Evolutionary conservation across 257 asterid genomes (phyloP).

Genomic region (Nicotiana knightiana): DNA sequence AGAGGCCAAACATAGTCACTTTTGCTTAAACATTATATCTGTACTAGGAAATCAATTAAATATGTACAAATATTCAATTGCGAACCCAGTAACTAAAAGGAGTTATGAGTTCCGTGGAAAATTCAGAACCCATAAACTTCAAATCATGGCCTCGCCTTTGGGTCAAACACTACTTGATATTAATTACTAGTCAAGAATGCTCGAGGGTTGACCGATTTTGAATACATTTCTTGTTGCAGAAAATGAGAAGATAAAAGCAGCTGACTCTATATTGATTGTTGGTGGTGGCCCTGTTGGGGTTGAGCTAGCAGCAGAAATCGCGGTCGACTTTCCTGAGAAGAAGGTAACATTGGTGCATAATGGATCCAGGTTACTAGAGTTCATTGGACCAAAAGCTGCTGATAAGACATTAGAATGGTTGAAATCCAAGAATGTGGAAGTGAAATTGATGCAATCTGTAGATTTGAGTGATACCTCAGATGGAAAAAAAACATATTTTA

Average conservation of each 20-base stretch:
- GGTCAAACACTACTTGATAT: neutral
- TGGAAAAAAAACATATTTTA: conserved; percentile 37
- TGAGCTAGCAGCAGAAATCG: conserved; percentile 86
- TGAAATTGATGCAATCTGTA: conserved; percentile 51
- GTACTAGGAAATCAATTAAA: too few species aligned
- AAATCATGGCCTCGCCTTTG: too few species aligned
- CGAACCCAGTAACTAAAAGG: too few species aligned
- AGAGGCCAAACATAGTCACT: too few species aligned
- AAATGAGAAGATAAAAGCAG: conserved; percentile 50
- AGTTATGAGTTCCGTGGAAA: too few species aligned
- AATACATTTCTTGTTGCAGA: conserved; percentile 25
- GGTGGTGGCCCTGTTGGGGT: conserved; percentile 88
- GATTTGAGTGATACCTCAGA: conserved; percentile 34
- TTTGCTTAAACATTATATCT: too few species aligned
- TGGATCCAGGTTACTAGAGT: conserved; percentile 69
- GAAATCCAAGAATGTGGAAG: conserved; percentile 54
- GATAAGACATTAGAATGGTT: conserved; percentile 67
- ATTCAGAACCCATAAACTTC: too few species aligned
- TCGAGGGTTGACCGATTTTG: neutral
- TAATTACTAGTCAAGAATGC: neutral
- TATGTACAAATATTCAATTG: too few species aligned
- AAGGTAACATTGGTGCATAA: conserved; percentile 56
- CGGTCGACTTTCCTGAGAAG: conserved; percentile 60
- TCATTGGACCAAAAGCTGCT: conserved; percentile 73
- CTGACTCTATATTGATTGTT: conserved; percentile 51